These are phyloP conservation scores for Fusarium tuaranense DNA, from an alignment of 2,329 filamentous ascomycete genomes.

Conservation along the genomic window DNA sequence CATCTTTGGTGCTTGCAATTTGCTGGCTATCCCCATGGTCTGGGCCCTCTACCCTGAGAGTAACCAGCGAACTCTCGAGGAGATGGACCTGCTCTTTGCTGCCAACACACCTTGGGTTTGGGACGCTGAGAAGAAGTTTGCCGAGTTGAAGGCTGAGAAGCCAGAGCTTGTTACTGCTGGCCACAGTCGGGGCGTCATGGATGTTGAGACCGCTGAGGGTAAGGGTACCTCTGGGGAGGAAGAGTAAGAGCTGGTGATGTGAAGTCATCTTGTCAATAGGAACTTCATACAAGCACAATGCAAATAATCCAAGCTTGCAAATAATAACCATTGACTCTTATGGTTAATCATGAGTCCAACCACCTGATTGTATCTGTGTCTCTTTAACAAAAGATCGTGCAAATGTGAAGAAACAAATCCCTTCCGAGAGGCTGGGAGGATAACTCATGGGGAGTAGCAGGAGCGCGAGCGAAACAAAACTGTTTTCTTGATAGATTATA, in stretches of 20 bases:
- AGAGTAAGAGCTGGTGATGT: neutral
- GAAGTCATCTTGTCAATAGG: neutral
- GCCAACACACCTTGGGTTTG: conserved; percentile 75
- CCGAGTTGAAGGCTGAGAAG: conserved; percentile 70
- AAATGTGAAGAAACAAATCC: no score
- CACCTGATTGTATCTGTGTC: no score
- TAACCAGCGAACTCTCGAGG: conserved; percentile 78
- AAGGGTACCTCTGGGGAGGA: conserved; percentile 22
- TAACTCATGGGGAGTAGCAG: no score
- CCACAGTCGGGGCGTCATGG: conserved; percentile 8
- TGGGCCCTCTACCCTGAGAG: conserved; percentile 82
- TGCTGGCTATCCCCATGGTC: conserved; percentile 74
- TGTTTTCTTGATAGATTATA: no score
- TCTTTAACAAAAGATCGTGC: no score
- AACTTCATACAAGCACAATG: accelerated
- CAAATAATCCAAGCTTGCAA: neutral
- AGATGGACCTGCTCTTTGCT: conserved; percentile 80
- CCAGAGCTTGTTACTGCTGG: conserved; percentile 53
- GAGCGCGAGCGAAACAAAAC: no score
- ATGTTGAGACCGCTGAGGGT: conserved; percentile 7
- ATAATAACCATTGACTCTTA: neutral
- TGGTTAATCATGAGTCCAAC: neutral
- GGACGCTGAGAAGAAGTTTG: conserved; percentile 76
- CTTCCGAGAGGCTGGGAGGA: no score
- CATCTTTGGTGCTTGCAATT: conserved; percentile 77